phyloP scores from a whole-genome alignment of 805 yeast genomes.

The Saccharomyces kudriavzevii region DNA sequence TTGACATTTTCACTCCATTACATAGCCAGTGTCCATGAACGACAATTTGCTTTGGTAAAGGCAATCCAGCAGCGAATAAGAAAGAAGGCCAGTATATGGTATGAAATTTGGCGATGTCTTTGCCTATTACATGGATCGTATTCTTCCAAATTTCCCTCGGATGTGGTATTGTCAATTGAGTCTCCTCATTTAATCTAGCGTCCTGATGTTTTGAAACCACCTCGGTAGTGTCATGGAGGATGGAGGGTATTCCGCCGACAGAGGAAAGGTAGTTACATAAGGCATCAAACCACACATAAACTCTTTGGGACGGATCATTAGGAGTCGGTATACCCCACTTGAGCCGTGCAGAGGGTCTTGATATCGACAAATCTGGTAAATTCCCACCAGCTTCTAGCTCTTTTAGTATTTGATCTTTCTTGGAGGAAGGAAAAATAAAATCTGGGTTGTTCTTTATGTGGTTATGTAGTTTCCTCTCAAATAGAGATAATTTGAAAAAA shows the following conservation, averaged over 20 bases:
- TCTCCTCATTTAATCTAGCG: background rate
- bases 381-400: slow-evolving; percentile 43
- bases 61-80: slow-evolving; percentile 70
- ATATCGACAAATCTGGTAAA: slow-evolving; percentile 70
- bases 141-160: slow-evolving; percentile 20
- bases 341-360: slow-evolving; percentile 71
- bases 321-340: slow-evolving; percentile 93
- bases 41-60: slow-evolving; percentile 62
- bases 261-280: slow-evolving; percentile 75
- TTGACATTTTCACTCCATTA: slow-evolving; percentile 88
- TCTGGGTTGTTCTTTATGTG: slow-evolving; percentile 41
- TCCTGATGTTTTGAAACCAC: slow-evolving; percentile 15
- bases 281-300: slow-evolving; percentile 98
- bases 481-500: slow-evolving; percentile 65
- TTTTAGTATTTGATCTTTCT: slow-evolving; percentile 44
- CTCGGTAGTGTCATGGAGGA: slow-evolving; percentile 13
- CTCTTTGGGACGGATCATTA: slow-evolving; percentile 60
- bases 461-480: slow-evolving; percentile 47
- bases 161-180: background rate
- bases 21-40: slow-evolving; percentile 95
- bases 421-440: slow-evolving; percentile 60
- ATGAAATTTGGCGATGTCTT: slow-evolving; percentile 84
- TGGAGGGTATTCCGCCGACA: slow-evolving; percentile 44
- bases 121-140: slow-evolving; percentile 80
- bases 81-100: slow-evolving; percentile 92